Evolutionary conservation across 2,329 filamentous ascomycete genomes (phyloP).

Genomic region (Dryadomyces quercus-mongolicae): DNA sequence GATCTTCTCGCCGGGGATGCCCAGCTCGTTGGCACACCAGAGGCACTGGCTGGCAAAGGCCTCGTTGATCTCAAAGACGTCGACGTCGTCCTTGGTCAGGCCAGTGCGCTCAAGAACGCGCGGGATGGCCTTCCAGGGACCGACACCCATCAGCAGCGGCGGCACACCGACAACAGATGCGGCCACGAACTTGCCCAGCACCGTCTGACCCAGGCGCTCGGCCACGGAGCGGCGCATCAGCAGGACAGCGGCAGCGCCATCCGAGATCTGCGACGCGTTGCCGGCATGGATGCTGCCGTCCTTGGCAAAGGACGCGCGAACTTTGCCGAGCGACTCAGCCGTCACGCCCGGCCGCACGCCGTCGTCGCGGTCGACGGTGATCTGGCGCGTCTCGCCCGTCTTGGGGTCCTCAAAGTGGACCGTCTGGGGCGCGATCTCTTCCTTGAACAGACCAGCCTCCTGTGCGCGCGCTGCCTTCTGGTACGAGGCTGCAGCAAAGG

Average conservation of each 20-base stretch:
- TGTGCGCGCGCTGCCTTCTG: slow-evolving; percentile 82
- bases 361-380: slow-evolving; percentile 77
- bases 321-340: slow-evolving; percentile 78
- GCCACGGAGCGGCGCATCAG: slow-evolving; percentile 92
- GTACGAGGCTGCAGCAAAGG: slow-evolving; percentile 89
- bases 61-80: slow-evolving; percentile 99
- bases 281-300: slow-evolving; percentile 86
- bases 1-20: slow-evolving; percentile 72
- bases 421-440: slow-evolving; percentile 79
- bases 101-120: slow-evolving; percentile 81
- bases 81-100: slow-evolving; percentile 77
- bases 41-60: slow-evolving; percentile 92
- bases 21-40: slow-evolving; percentile 84
- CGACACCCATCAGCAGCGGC: slow-evolving; percentile 90
- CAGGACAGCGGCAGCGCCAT: slow-evolving; percentile 88
- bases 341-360: slow-evolving; percentile 80
- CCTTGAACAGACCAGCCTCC: slow-evolving; percentile 76
- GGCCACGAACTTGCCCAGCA: slow-evolving; percentile 85
- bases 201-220: slow-evolving; percentile 73
- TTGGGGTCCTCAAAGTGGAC: slow-evolving; percentile 88
- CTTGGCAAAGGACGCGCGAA: slow-evolving; percentile 79
- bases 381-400: slow-evolving; percentile 69
- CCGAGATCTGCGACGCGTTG: slow-evolving; percentile 90
- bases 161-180: slow-evolving; percentile 79
- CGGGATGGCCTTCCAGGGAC: slow-evolving; percentile 92